These are phyloP conservation scores for Candida vartiovaarae DNA, from an alignment of 805 yeast species.

Conservation along the genomic window DNA sequence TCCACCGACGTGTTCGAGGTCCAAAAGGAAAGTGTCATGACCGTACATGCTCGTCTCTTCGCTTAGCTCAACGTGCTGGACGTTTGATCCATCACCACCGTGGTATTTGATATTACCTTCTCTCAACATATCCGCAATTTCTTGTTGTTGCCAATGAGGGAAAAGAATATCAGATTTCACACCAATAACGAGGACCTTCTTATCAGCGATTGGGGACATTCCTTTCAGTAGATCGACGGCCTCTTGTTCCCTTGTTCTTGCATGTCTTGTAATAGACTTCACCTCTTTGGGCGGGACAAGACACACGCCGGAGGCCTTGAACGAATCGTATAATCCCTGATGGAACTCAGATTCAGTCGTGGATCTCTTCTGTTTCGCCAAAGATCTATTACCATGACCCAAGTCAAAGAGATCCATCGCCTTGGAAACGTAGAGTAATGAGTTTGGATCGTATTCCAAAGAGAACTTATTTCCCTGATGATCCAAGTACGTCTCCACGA, in stretches of 20 bases:
- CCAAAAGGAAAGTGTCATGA: constrained; percentile 84
- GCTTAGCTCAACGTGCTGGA: constrained; percentile 67
- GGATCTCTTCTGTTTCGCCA: constrained; percentile 41
- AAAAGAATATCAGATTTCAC: constrained; percentile 90
- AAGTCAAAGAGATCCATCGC: constrained; percentile 94
- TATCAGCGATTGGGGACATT: constrained; percentile 50
- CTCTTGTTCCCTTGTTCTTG: constrained; percentile 46
- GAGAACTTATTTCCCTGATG: constrained; percentile 95
- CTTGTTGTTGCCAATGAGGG: constrained; percentile 93
- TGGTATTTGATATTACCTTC: constrained; percentile 22
- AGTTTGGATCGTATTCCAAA: constrained; percentile 84
- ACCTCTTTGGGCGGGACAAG: constrained; percentile 45
- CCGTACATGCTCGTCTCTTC: constrained; percentile 77
- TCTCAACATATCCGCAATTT: constrained; percentile 56
- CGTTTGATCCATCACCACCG: constrained; percentile 32
- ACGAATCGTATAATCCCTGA: constrained; percentile 14
- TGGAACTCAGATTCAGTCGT: constrained; percentile 24
- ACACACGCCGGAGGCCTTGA: constrained; percentile 23
- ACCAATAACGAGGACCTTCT: constrained; percentile 72
- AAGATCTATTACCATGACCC: constrained; percentile 40
- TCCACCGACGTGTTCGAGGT: constrained; percentile 70
- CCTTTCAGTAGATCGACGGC: constrained; percentile 60
- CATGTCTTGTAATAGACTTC: constrained; percentile 43
- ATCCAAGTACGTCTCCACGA: constrained; percentile 88
- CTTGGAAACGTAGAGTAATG: constrained; percentile 78